Evolutionary conservation across 2,329 filamentous ascomycete species (phyloP).

Genomic region (Didymosphaeria variabile): DNA sequence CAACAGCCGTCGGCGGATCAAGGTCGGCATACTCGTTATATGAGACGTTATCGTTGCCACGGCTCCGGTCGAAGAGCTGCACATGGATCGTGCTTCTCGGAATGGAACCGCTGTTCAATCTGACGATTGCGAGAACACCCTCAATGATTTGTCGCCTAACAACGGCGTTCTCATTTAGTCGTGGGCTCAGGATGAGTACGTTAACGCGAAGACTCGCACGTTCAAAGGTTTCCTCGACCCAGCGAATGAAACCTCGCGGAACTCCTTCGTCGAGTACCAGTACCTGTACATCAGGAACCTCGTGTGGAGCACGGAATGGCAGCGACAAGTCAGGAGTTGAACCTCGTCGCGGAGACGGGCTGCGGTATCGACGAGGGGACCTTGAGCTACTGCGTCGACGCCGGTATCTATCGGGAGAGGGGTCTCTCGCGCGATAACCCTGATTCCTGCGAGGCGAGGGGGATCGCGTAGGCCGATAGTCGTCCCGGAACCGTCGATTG

Average conservation of each 20-base stretch:
- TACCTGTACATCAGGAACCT: slow-evolving; percentile 90
- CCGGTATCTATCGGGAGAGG: slow-evolving; percentile 61
- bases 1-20: slow-evolving; percentile 78
- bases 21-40: slow-evolving; percentile 90
- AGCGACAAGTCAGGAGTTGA: slow-evolving; percentile 73
- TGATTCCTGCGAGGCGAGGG: slow-evolving; percentile 55
- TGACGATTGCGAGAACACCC: slow-evolving; percentile 85
- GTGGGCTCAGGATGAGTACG: slow-evolving; percentile 79
- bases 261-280: slow-evolving; percentile 78
- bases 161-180: slow-evolving; percentile 79
- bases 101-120: slow-evolving; percentile 76
- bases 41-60: slow-evolving; percentile 76
- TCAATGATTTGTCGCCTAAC: slow-evolving; percentile 86
- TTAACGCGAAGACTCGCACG: slow-evolving; percentile 77
- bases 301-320: slow-evolving; percentile 74
- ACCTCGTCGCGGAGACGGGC: slow-evolving; percentile 71
- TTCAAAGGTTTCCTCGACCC: slow-evolving; percentile 80
- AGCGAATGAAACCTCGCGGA: slow-evolving; percentile 76
- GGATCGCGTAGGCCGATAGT: slow-evolving; percentile 62
- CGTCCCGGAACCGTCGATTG: slow-evolving; percentile 67
- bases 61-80: slow-evolving; percentile 84
- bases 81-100: slow-evolving; percentile 77
- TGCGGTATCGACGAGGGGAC: slow-evolving; percentile 73
- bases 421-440: slow-evolving; percentile 48
- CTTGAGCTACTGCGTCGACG: slow-evolving; percentile 69